These are phyloP conservation scores for Apiospora pterosperma DNA, from an alignment of 2,329 filamentous ascomycete species.

Conservation along the genomic window DNA sequence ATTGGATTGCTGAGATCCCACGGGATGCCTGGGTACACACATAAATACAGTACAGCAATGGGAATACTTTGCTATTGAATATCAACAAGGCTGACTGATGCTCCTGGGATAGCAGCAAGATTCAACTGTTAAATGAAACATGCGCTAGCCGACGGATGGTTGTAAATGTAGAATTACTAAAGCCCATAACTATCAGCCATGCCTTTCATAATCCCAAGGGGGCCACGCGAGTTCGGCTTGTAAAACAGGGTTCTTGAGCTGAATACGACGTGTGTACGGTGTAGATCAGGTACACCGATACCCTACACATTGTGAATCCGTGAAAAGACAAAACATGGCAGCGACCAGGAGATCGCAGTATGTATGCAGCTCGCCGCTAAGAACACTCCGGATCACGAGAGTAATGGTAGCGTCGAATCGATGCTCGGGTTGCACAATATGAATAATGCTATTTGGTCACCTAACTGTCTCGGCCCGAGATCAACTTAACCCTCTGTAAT, in stretches of 20 bases:
- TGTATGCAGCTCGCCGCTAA: background rate
- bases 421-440: background rate
- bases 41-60: too few species aligned
- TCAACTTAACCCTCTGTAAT: background rate
- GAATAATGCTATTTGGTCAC: background rate
- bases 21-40: background rate
- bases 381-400: background rate
- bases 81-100: background rate
- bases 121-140: background rate
- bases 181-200: background rate
- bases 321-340: background rate
- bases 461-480: background rate
- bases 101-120: background rate
- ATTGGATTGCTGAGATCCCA: background rate
- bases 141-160: background rate
- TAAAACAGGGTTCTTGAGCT: background rate
- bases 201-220: background rate
- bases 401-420: background rate
- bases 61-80: background rate
- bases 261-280: background rate
- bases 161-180: background rate
- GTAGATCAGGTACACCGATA: constrained; percentile 2
- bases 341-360: background rate
- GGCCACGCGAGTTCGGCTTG: constrained; percentile 1
- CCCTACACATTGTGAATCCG: background rate